Conservation (phyloP, 805 yeast genomes). For the Saccharomycopsis synnaedendra region DNA sequence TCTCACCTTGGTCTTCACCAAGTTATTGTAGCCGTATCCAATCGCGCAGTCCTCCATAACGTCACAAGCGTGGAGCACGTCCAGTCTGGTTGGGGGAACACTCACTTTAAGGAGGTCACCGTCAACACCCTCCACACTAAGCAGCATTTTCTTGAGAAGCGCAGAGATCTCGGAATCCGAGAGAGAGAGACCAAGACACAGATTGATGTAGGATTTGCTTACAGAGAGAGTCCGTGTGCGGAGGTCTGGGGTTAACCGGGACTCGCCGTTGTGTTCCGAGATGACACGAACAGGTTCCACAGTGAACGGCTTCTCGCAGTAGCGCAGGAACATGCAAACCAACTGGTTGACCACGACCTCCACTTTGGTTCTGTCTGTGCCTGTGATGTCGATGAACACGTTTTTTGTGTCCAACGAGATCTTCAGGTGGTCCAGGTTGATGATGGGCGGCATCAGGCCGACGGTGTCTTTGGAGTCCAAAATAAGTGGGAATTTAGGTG, state of each 20-base stretch:
- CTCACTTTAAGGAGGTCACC: conserved; percentile 43
- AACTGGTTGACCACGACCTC: conserved; percentile 86
- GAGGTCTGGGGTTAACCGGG: conserved; percentile 68
- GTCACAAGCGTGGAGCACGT: conserved; percentile 93
- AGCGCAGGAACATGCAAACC: conserved; percentile 92
- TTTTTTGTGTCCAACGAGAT: conserved; percentile 76
- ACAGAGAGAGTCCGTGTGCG: conserved; percentile 58
- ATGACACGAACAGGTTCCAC: conserved; percentile 84
- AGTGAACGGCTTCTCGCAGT: conserved; percentile 70
- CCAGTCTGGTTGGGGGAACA: conserved; percentile 93
- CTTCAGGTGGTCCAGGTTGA: conserved; percentile 86
- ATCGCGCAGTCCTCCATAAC: conserved; percentile 98
- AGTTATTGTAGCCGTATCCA: conserved; percentile 87
- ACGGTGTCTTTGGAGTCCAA: conserved; percentile 66
- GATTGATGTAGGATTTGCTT: conserved; percentile 77
- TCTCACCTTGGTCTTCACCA: conserved; percentile 68
- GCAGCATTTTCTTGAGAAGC: conserved; percentile 72
- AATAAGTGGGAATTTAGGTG: conserved; percentile 86
- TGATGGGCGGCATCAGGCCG: conserved; percentile 93
- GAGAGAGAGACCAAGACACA: conserved; percentile 79
- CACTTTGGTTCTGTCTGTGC: conserved; percentile 88
- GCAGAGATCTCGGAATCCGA: conserved; percentile 54
- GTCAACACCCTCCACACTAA: conserved; percentile 45
- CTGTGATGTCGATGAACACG: conserved; percentile 88
- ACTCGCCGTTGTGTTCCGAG: conserved; percentile 67